These are phyloP conservation scores for Colletotrichum camelliae DNA, from an alignment of 2,329 filamentous ascomycete species.

Conservation along the genomic window DNA sequence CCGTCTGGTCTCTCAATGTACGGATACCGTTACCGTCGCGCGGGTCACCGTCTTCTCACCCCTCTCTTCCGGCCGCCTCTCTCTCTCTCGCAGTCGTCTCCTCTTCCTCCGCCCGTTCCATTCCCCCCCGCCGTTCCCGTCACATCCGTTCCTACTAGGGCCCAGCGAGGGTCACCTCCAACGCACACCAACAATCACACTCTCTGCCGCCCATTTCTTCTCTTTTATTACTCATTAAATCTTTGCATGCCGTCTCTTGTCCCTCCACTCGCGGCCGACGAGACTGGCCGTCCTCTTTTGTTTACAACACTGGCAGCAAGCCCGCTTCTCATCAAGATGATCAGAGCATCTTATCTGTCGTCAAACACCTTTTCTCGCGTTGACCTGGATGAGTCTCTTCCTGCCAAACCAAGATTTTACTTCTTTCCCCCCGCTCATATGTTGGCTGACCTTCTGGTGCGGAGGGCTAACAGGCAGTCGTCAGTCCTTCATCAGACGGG, in stretches of 20 bases:
- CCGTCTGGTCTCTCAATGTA: neutral
- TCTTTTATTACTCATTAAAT: conserved; percentile 22
- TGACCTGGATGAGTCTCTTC: neutral
- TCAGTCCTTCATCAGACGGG: conserved; percentile 21
- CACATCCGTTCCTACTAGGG: conserved; percentile 13
- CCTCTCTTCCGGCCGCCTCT: neutral
- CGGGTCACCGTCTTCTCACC: neutral
- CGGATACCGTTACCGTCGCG: neutral
- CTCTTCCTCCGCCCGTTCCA: neutral
- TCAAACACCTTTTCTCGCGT: neutral
- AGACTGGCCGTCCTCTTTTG: neutral
- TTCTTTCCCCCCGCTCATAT: neutral
- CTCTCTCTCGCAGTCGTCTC: neutral
- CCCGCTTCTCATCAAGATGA: neutral
- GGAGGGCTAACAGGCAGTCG: conserved; percentile 14
- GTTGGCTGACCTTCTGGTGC: conserved; percentile 6
- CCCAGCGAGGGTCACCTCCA: conserved; percentile 5
- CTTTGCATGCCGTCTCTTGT: conserved; percentile 20
- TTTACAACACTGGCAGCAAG: neutral
- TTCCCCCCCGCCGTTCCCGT: conserved; percentile 9
- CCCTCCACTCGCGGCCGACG: conserved; percentile 16
- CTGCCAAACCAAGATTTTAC: neutral
- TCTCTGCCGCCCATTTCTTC: conserved; percentile 18
- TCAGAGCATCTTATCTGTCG: neutral
- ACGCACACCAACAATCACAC: conserved; percentile 8